Conservation (phyloP, 805 yeast species). For the Saccharomycopsis capsularis region DNA sequence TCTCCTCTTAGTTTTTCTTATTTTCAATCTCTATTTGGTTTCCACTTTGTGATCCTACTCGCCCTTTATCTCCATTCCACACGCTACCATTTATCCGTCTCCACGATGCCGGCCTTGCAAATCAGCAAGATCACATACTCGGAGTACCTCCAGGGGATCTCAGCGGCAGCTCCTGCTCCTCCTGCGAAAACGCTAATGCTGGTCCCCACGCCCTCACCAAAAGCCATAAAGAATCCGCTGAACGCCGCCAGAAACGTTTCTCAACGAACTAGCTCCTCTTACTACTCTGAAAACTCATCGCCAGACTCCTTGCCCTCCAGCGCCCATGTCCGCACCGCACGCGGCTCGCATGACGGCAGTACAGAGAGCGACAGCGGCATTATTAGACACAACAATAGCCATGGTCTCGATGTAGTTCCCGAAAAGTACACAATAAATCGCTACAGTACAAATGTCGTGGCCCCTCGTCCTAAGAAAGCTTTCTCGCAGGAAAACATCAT, state of each 20-base stretch:
- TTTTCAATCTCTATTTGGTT: not conserved
- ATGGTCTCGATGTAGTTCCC: not conserved
- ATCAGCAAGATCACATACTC: not conserved
- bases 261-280: not conserved
- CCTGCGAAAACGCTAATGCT: too few relatives aligned
- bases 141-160: not conserved
- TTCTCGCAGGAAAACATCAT: not conserved
- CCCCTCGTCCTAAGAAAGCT: slow-evolving; percentile 3
- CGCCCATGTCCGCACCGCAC: not conserved
- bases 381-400: too few relatives aligned
- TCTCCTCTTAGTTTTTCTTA: not conserved
- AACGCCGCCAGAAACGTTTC: not conserved
- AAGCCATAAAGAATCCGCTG: too few relatives aligned
- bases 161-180: too few relatives aligned
- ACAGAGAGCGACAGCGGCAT: too few relatives aligned
- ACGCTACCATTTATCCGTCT: too few relatives aligned
- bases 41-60: not conserved
- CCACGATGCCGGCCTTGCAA: not conserved
- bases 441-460: not conserved
- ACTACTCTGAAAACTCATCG: not conserved
- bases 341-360: too few relatives aligned
- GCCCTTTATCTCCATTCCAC: not conserved
- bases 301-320: not conserved
- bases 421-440: not conserved
- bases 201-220: too few relatives aligned